phyloP scores from a whole-genome alignment of 768 basidiomycete genomes.

The Tylopilus felleus region DNA sequence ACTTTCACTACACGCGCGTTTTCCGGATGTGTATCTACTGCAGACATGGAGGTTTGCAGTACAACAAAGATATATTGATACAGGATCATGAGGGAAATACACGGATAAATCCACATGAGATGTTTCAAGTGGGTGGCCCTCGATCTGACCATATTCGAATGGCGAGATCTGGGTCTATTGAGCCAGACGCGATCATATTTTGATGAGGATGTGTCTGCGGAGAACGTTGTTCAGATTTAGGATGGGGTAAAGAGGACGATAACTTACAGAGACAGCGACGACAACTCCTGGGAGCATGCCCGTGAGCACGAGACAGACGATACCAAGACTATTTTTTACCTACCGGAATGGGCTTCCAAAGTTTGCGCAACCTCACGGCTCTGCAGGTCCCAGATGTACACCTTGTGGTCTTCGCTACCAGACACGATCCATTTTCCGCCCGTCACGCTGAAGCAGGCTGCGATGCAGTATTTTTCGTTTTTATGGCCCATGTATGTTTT shows the following conservation, averaged over 20 bases:
- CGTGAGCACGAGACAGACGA: neutral
- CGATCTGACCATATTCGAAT: conserved; percentile 81
- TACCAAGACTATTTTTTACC: conserved; percentile 5
- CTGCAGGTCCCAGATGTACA: conserved; percentile 90
- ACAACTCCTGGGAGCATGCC: conserved; percentile 43
- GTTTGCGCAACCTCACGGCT: conserved; percentile 81
- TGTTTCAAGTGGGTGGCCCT: conserved; percentile 15
- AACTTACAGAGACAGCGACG: conserved; percentile 77
- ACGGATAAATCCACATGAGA: neutral
- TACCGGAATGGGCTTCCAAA: conserved; percentile 72
- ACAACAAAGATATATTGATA: conserved; percentile 6
- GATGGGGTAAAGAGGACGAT: conserved; percentile 10
- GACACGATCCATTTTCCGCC: conserved; percentile 88
- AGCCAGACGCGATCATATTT: conserved; percentile 86
- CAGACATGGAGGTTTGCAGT: conserved; percentile 4
- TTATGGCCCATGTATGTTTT: conserved; percentile 87
- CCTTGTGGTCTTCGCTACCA: conserved; percentile 87
- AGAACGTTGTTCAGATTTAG: neutral
- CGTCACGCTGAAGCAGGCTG: conserved; percentile 80
- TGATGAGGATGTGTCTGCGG: conserved; percentile 77
- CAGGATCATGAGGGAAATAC: conserved; percentile 1
- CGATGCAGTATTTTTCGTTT: conserved; percentile 82
- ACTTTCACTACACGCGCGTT: conserved; percentile 9
- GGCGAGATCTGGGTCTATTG: conserved; percentile 77
- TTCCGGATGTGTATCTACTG: conserved; percentile 9